These are phyloP conservation scores for Aspergillus fumigatiaffinis DNA, from an alignment of 2,329 filamentous ascomycete genomes.

Conservation along the genomic window DNA sequence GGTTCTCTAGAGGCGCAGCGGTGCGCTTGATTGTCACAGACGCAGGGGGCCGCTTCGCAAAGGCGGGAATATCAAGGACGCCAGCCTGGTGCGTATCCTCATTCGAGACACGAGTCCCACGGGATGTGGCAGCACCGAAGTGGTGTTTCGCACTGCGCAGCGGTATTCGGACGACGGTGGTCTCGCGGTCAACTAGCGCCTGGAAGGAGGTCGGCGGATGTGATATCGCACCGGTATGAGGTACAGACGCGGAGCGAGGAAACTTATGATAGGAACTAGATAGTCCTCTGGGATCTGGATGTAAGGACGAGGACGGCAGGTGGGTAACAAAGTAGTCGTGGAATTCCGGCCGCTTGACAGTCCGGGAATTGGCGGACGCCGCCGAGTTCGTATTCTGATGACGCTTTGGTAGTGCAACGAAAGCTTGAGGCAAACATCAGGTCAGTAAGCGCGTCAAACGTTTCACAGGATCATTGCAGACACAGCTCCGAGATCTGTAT, in stretches of 20 bases:
- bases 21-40: slow-evolving; percentile 46
- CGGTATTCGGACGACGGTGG: slow-evolving; percentile 92
- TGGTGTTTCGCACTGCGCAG: slow-evolving; percentile 93
- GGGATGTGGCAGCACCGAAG: slow-evolving; percentile 74
- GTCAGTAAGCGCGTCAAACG: neutral
- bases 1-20: slow-evolving; percentile 46
- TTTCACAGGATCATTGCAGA: neutral
- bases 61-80: slow-evolving; percentile 87
- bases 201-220: slow-evolving; percentile 57
- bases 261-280: slow-evolving; percentile 74
- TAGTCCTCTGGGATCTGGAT: slow-evolving; percentile 71
- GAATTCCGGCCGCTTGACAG: slow-evolving; percentile 54
- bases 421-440: slow-evolving; percentile 22
- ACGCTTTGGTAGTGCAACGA: slow-evolving; percentile 25
- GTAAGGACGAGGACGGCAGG: slow-evolving; percentile 85
- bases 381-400: slow-evolving; percentile 21
- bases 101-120: slow-evolving; percentile 83
- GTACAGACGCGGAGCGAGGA: slow-evolving; percentile 76
- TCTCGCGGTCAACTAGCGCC: slow-evolving; percentile 65
- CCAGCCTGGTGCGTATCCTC: slow-evolving; percentile 94
- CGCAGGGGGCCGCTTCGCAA: slow-evolving; percentile 76
- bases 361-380: slow-evolving; percentile 8
- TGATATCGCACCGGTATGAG: slow-evolving; percentile 56
- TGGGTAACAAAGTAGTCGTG: slow-evolving; percentile 98
- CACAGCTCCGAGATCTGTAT: slow-evolving; percentile 2